phyloP scores from a whole-genome alignment of 2,329 filamentous ascomycete species.

The Falciphora oryzae region DNA sequence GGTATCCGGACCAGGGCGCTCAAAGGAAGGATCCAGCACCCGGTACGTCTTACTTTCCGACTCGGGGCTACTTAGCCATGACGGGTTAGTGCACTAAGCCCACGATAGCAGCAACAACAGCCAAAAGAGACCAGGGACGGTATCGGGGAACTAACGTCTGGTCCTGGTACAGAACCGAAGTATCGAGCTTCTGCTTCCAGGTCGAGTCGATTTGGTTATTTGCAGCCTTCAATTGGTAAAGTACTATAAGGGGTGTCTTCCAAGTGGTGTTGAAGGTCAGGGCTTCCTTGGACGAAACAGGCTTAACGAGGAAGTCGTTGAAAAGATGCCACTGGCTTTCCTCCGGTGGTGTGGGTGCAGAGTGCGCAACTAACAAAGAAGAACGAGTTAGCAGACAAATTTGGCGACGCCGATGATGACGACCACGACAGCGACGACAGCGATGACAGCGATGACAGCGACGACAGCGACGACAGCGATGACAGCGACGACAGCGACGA shows the following conservation, averaged over 20 bases:
- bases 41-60: conserved; percentile 51
- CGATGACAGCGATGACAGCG: background rate
- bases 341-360: conserved; percentile 50
- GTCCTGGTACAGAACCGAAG: conserved; percentile 75
- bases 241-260: conserved; percentile 86
- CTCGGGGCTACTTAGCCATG: conserved; percentile 30
- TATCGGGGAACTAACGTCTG: conserved; percentile 36
- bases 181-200: conserved; percentile 83
- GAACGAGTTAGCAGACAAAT: background rate
- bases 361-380: conserved; percentile 54
- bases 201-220: conserved; percentile 78
- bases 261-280: conserved; percentile 83
- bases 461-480: background rate
- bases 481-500: background rate
- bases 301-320: conserved; percentile 90
- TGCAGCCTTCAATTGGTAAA: conserved; percentile 76
- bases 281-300: conserved; percentile 75
- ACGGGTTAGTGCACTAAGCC: background rate
- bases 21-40: conserved; percentile 49
- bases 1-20: conserved; percentile 64
- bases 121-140: background rate
- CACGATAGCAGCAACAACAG: background rate
- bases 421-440: background rate
- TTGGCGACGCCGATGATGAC: background rate
- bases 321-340: conserved; percentile 88